phyloP scores from a whole-genome alignment of 352 stramenopile genomes.

The Blastocystis sp. region DNA sequence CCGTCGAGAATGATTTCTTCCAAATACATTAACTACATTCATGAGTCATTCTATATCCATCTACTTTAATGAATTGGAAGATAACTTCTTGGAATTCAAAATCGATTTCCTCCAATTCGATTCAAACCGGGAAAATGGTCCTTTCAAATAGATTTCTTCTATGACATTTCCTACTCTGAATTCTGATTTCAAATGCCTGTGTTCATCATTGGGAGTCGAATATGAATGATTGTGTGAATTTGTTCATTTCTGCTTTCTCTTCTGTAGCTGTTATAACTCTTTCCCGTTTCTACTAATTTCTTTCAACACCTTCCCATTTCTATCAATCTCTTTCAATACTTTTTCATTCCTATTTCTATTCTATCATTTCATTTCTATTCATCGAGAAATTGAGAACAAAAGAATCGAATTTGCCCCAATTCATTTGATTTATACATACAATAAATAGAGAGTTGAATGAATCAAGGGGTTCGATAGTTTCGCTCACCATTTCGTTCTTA shows the following conservation, averaged over 20 bases:
- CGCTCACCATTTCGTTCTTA: not conserved
- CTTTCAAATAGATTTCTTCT: too few relatives aligned
- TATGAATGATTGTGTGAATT: not conserved
- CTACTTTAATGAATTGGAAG: not conserved
- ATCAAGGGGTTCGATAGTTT: not conserved
- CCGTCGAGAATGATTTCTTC: constrained; percentile 98
- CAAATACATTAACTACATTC: constrained; percentile 82
- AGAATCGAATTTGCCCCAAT: not conserved
- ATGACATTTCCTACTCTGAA: too few relatives aligned
- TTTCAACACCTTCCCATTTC: not conserved
- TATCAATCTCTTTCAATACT: not conserved
- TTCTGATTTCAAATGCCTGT: too few relatives aligned
- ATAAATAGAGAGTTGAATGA: not conserved
- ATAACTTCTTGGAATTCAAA: not conserved
- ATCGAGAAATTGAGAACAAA: not conserved
- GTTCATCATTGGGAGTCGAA: too few relatives aligned
- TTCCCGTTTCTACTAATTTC: not conserved
- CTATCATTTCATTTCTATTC: not conserved
- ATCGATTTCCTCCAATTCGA: not conserved
- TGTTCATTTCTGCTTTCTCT: not conserved
- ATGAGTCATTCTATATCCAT: not conserved
- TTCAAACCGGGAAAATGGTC: not conserved
- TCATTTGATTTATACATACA: not conserved
- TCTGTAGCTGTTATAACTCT: not conserved
- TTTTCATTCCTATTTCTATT: not conserved